phyloP scores from a whole-genome alignment of 2,329 filamentous ascomycete genomes.

The Elsinoe necatrix region DNA sequence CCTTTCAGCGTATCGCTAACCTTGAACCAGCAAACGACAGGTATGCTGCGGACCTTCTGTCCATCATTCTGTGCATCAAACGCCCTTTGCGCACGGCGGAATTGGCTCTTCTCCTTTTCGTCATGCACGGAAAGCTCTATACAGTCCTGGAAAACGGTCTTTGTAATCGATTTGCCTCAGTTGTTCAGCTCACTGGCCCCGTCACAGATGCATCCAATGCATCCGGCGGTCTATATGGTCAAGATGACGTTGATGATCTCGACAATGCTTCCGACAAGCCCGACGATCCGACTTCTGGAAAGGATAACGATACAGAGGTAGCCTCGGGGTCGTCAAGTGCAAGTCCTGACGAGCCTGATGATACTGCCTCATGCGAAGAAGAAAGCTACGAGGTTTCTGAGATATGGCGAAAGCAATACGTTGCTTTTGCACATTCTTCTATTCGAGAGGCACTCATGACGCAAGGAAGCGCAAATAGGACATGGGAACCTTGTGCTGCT shows the following conservation, averaged over 20 bases:
- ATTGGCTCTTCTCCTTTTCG: background rate
- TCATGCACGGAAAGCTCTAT: background rate
- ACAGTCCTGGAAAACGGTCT: background rate
- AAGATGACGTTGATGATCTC: background rate
- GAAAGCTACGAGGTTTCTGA: background rate
- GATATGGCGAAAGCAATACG: background rate
- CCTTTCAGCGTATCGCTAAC: background rate
- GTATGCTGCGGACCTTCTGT: background rate
- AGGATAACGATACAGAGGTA: too few relatives aligned
- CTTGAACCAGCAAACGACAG: background rate
- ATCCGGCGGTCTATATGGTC: background rate
- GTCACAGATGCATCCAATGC: background rate
- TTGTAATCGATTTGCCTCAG: background rate
- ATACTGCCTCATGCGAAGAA: background rate
- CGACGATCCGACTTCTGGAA: too few relatives aligned
- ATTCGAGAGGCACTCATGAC: background rate
- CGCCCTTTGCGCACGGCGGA: background rate
- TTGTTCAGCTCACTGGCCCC: background rate
- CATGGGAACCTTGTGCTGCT: background rate
- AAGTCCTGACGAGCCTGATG: background rate
- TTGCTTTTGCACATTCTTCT: background rate
- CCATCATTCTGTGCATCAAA: background rate
- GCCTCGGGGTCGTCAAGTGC: background rate
- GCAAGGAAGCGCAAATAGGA: background rate
- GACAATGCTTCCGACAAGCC: background rate